Evolutionary conservation across 768 basidiomycete genomes (phyloP).

Genomic region (Xerocomellus intermedius): DNA sequence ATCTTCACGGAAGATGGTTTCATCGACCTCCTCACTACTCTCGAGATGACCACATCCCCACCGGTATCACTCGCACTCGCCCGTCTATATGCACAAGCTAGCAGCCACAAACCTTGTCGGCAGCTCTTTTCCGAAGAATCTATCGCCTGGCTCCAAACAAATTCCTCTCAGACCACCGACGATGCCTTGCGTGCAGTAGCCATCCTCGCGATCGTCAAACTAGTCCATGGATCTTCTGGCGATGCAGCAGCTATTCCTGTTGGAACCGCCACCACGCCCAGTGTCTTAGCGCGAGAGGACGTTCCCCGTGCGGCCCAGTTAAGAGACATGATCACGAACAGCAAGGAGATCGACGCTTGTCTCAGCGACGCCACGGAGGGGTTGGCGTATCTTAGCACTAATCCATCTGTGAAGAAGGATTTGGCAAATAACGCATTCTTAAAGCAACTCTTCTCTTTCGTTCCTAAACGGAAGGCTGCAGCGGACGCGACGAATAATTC

Average conservation of each 20-base stretch:
- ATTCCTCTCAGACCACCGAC: constrained; percentile 48
- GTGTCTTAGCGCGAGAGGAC: constrained; percentile 30
- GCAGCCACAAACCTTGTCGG: constrained; percentile 72
- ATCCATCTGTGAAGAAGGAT: constrained; percentile 59
- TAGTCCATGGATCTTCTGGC: constrained; percentile 54
- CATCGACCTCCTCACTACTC: constrained; percentile 57
- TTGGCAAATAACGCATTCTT: constrained; percentile 62
- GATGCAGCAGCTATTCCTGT: constrained; percentile 36
- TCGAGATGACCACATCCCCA: constrained; percentile 58
- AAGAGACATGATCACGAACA: constrained; percentile 51
- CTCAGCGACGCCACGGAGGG: constrained; percentile 75
- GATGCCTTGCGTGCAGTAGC: constrained; percentile 55
- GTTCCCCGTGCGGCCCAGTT: constrained; percentile 51
- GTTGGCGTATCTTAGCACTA: constrained; percentile 75
- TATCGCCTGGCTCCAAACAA: constrained; percentile 64
- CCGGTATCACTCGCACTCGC: constrained; percentile 60
- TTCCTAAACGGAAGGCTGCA: constrained; percentile 47
- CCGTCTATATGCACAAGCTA: constrained; percentile 72
- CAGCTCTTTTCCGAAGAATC: constrained; percentile 55
- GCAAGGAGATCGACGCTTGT: constrained; percentile 38
- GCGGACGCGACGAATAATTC: constrained; percentile 36
- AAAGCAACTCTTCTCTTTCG: constrained; percentile 51
- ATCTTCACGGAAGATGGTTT: constrained; percentile 67
- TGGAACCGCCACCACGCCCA: constrained; percentile 10
- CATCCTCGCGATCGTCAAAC: constrained; percentile 75